phyloP scores from a whole-genome alignment of 1,139 yeast genomes.

The Keqinozyma sinolaborantium region DNA sequence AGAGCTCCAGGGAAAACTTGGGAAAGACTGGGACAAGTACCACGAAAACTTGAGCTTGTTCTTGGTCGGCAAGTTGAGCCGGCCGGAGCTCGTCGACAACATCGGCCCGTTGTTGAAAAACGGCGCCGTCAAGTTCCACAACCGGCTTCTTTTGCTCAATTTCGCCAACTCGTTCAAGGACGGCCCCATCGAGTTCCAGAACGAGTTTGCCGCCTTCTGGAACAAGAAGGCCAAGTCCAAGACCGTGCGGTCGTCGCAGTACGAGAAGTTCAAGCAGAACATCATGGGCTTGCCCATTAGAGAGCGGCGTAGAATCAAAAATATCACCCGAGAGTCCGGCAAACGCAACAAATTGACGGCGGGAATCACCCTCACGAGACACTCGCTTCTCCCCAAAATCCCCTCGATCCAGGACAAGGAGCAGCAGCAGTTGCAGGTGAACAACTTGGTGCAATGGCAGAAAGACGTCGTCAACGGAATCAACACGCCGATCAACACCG shows the following conservation, averaged over 20 bases:
- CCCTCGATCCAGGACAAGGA: constrained; percentile 71
- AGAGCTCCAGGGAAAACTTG: constrained; percentile 69
- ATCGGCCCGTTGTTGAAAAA: constrained; percentile 55
- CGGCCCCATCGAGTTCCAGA: constrained; percentile 43
- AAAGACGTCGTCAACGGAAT: constrained; percentile 92
- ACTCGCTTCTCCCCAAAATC: constrained; percentile 79
- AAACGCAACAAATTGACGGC: constrained; percentile 75
- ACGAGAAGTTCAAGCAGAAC: constrained; percentile 79
- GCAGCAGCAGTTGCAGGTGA: constrained; percentile 45
- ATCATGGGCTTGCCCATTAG: constrained; percentile 83
- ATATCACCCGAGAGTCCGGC: constrained; percentile 78
- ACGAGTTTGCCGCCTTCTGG: constrained; percentile 59
- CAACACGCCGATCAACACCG: constrained; percentile 78
- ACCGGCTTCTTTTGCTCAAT: constrained; percentile 74
- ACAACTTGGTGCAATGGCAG: constrained; percentile 78
- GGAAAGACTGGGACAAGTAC: constrained; percentile 81
- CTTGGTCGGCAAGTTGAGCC: constrained; percentile 73
- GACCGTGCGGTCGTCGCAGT: constrained; percentile 56
- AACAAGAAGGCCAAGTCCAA: constrained; percentile 42
- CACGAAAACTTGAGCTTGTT: constrained; percentile 76
- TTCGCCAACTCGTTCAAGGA: constrained; percentile 83
- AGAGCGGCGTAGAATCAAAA: constrained; percentile 82
- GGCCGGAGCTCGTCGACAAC: constrained; percentile 63
- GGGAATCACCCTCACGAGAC: constrained; percentile 76
- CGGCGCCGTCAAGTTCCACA: constrained; percentile 58